Evolutionary conservation across 139 green algal species (phyloP).

Genomic region (Mesostigma viride): DNA sequence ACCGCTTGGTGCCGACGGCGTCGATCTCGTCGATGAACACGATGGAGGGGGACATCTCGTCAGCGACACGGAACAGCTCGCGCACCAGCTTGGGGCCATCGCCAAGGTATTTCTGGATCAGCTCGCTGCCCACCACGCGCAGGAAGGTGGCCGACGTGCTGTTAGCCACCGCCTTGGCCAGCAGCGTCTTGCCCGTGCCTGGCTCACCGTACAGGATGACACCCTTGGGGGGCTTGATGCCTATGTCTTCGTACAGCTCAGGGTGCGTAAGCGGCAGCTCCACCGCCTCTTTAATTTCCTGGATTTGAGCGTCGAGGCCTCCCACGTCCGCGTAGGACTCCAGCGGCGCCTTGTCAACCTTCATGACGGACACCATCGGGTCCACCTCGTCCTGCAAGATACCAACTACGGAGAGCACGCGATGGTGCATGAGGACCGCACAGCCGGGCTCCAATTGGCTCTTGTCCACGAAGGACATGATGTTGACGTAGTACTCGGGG

Average conservation of each 20-base stretch:
- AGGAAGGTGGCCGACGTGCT: slow-evolving; percentile 96
- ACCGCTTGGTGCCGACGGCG: slow-evolving; percentile 79
- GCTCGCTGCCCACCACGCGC: slow-evolving; percentile 91
- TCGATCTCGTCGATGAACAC: slow-evolving; percentile 94
- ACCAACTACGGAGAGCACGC: slow-evolving; percentile 90
- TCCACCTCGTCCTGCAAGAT: slow-evolving; percentile 94
- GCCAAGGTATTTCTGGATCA: slow-evolving; percentile 98
- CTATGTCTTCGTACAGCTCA: slow-evolving; percentile 89
- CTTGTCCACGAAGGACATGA: slow-evolving; percentile 97
- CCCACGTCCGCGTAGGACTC: slow-evolving; percentile 95
- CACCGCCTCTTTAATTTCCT: slow-evolving; percentile 98
- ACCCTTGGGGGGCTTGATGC: slow-evolving; percentile 90
- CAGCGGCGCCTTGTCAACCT: slow-evolving; percentile 93
- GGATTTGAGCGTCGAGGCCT: slow-evolving; percentile 96
- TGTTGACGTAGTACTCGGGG: slow-evolving; percentile 97
- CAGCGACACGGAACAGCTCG: slow-evolving; percentile 95
- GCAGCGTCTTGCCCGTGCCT: slow-evolving; percentile 56
- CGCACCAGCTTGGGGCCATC: slow-evolving; percentile 95
- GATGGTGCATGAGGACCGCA: slow-evolving; percentile 94
- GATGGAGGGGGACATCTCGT: slow-evolving; percentile 94
- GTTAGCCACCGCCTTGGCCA: slow-evolving; percentile 78
- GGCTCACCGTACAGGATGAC: slow-evolving; percentile 92
- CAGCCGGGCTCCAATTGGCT: slow-evolving; percentile 95
- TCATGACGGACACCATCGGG: slow-evolving; percentile 98
- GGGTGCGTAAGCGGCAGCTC: slow-evolving; percentile 93